Percentiles rank a stretch among this genome's conserved stretches.
phyloP scores from a whole-genome alignment of 1,139 yeast genomes.

The Yamadazyma friedrichii region DNA sequence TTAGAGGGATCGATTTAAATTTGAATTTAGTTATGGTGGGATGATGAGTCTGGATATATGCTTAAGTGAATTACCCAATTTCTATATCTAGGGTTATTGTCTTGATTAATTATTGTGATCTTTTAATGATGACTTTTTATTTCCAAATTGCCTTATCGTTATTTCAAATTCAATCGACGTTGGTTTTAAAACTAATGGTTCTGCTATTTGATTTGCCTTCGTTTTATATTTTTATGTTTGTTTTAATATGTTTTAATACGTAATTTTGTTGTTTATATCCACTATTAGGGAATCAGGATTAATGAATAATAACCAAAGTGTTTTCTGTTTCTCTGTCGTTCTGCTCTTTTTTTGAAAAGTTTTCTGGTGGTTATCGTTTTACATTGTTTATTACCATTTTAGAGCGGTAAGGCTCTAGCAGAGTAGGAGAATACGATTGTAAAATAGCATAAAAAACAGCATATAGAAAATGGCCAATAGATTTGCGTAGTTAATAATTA shows the following conservation, averaged over 20 bases:
- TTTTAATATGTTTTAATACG: constrained; percentile 6
- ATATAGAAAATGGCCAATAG: too few relatives aligned
- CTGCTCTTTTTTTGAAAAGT: neutral
- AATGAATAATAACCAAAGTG: constrained; percentile 5
- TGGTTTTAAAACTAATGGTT: constrained; percentile 5
- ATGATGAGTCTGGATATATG: neutral
- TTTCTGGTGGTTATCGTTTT: too few relatives aligned
- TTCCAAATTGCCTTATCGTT: neutral
- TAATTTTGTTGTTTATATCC: constrained; percentile 4
- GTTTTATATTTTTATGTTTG: constrained; percentile 3
- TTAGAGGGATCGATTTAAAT: neutral
- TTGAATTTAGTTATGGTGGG: neutral
- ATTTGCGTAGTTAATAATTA: too few relatives aligned
- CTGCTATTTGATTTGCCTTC: neutral
- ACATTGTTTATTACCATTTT: too few relatives aligned
- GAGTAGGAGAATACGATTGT: too few relatives aligned
- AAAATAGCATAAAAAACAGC: too few relatives aligned
- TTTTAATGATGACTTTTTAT: neutral
- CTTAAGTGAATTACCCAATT: constrained; percentile 8
- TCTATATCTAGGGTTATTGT: neutral
- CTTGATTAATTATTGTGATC: neutral
- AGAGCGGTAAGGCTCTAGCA: too few relatives aligned
- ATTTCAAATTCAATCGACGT: neutral
- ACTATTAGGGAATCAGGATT: constrained; percentile 6
- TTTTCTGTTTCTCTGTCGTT: neutral